A percentile compares a stretch with the other conserved stretches of the same genome.
Evolutionary conservation across 768 basidiomycete genomes (phyloP).

Genomic region (Tricholoma sp.): DNA sequence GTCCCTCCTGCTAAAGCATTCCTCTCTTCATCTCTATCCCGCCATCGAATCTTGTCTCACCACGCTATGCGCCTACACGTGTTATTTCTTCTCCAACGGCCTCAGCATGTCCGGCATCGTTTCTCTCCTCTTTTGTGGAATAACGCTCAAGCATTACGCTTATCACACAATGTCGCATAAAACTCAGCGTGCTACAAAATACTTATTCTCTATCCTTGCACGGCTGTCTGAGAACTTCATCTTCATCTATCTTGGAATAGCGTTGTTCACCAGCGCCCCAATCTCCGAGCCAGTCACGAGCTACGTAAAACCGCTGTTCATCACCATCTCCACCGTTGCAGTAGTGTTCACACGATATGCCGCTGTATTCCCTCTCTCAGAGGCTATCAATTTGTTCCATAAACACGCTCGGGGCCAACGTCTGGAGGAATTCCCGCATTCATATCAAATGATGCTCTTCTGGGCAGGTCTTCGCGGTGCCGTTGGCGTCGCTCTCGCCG

Average conservation of each 20-base stretch:
- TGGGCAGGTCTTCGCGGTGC: slow-evolving; percentile 98
- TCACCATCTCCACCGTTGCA: slow-evolving; percentile 84
- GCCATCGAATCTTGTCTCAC: slow-evolving; percentile 97
- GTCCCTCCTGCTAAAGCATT: slow-evolving; percentile 93
- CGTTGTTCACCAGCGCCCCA: slow-evolving; percentile 89
- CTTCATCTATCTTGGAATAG: slow-evolving; percentile 97
- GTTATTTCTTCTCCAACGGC: slow-evolving; percentile 99
- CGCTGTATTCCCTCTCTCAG: slow-evolving; percentile 93
- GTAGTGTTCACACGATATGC: slow-evolving; percentile 94
- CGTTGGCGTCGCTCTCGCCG: slow-evolving; percentile 95
- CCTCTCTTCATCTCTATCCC: slow-evolving; percentile 79
- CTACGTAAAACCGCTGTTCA: slow-evolving; percentile 95
- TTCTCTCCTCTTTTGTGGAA: slow-evolving; percentile 95
- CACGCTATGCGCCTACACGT: slow-evolving; percentile 90
- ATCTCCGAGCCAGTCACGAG: slow-evolving; percentile 69
- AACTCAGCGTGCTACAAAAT: slow-evolving; percentile 91
- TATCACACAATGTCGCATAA: slow-evolving; percentile 98
- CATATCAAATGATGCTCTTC: slow-evolving; percentile 99
- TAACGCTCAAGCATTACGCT: slow-evolving; percentile 99
- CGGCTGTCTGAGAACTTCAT: slow-evolving; percentile 98
- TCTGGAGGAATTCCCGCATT: slow-evolving; percentile 89
- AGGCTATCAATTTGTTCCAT: slow-evolving; percentile 91
- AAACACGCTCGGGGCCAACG: slow-evolving; percentile 80
- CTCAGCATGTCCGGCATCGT: slow-evolving; percentile 94
- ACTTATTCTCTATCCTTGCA: slow-evolving; percentile 91